A percentile compares a stretch with the other conserved stretches of the same genome.
phyloP scores from a whole-genome alignment of 2,329 filamentous ascomycete species.

The Exophiala calicioides region DNA sequence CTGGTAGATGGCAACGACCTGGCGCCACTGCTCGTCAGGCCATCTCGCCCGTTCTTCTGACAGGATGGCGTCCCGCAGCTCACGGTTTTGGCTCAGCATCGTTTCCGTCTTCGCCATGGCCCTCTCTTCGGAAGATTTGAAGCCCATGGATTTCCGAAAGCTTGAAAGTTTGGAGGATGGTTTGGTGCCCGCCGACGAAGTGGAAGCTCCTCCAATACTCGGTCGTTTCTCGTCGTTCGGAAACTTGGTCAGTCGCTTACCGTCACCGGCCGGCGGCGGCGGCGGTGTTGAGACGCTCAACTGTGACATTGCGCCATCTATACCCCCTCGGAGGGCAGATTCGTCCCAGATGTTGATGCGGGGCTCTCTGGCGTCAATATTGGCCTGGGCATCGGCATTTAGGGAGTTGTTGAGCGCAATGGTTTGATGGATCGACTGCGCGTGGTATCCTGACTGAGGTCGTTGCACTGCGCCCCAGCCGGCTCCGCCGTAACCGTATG shows the following conservation, averaged over 20 bases:
- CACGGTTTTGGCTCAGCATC: conserved; percentile 6
- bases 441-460: conserved; percentile 38
- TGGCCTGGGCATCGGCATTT: conserved; percentile 39
- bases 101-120: conserved; percentile 29
- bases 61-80: conserved; percentile 41
- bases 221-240: conserved; percentile 1
- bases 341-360: conserved; percentile 42
- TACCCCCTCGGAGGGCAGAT: too few species aligned
- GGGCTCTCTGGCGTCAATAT: conserved; percentile 40
- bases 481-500: conserved; percentile 37
- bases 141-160: conserved; percentile 43
- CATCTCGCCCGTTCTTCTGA: conserved; percentile 48
- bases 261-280: conserved; percentile 4
- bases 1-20: conserved; percentile 45
- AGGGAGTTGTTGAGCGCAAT: conserved; percentile 40
- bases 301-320: conserved; percentile 36
- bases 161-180: conserved; percentile 36
- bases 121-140: conserved; percentile 37
- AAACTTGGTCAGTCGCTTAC: conserved; percentile 4
- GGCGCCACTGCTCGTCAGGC: conserved; percentile 43
- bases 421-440: conserved; percentile 39
- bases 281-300: conserved; percentile 26
- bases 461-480: conserved; percentile 28
- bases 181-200: conserved; percentile 28
- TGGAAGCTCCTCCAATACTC: too few species aligned